These are phyloP conservation scores for Saraca asoca DNA, from an alignment of 331 rosid species.

Conservation along the genomic window DNA sequence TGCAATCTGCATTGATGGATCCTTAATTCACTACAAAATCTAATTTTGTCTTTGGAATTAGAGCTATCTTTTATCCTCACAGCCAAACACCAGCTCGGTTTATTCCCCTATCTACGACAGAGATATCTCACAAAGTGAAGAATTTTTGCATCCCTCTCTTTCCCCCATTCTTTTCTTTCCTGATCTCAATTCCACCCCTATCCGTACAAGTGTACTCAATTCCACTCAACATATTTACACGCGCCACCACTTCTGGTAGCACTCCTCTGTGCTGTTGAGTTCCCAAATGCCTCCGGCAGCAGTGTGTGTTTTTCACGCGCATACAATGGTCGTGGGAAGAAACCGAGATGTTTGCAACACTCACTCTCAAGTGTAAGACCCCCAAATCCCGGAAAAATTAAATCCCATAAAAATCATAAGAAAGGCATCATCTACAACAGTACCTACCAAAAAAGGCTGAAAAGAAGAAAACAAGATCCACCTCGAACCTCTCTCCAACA, in stretches of 20 bases:
- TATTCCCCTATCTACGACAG: constrained; percentile 34
- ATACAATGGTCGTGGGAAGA: background rate
- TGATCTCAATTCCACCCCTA: constrained; percentile 34
- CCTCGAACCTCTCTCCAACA: constrained; percentile 90
- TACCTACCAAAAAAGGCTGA: constrained; percentile 47
- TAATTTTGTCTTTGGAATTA: constrained; percentile 9
- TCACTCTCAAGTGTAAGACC: constrained; percentile 45
- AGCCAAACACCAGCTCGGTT: constrained; percentile 27
- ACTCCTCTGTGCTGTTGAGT: background rate
- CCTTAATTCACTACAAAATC: constrained; percentile 15
- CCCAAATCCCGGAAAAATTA: constrained; percentile 50
- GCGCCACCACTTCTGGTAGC: constrained; percentile 6
- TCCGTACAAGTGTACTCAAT: constrained; percentile 32
- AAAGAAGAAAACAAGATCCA: constrained; percentile 78
- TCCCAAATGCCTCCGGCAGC: background rate
- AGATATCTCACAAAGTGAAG: constrained; percentile 42
- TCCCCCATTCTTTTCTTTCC: constrained; percentile 23
- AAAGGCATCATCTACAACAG: constrained; percentile 34
- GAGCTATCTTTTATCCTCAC: constrained; percentile 23
- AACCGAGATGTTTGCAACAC: constrained; percentile 17
- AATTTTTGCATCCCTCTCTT: constrained; percentile 38
- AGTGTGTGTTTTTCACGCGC: background rate
- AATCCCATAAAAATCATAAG: constrained; percentile 35
- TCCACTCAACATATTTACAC: constrained; percentile 18
- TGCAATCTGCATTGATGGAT: background rate